Evolutionary conservation across 805 yeast species (phyloP).

Genomic region (Kluyveromyces nonfermentans): DNA sequence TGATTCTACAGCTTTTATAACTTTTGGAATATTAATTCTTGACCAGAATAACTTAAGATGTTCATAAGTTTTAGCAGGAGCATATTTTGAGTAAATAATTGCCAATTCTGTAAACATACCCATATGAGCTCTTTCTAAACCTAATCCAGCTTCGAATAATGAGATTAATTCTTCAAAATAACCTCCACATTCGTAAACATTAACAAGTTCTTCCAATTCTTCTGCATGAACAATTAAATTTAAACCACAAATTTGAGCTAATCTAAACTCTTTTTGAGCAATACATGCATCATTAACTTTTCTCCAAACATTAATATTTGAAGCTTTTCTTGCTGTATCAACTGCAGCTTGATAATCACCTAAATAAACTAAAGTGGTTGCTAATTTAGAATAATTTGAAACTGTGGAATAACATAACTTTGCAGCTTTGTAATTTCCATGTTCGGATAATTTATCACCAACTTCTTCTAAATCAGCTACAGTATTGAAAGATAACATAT

Average conservation of each 20-base stretch:
- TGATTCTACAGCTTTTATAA: slow-evolving; percentile 81
- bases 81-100: slow-evolving; percentile 78
- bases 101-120: slow-evolving; percentile 99
- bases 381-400: slow-evolving; percentile 91
- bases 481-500: slow-evolving; percentile 73
- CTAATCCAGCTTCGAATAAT: slow-evolving; percentile 89
- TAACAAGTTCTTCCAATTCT: slow-evolving; percentile 83
- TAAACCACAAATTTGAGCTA: slow-evolving; percentile 98
- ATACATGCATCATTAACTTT: slow-evolving; percentile 96
- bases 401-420: slow-evolving; percentile 76
- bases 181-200: slow-evolving; percentile 80
- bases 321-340: slow-evolving; percentile 97
- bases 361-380: slow-evolving; percentile 89
- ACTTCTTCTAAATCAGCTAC: slow-evolving; percentile 87
- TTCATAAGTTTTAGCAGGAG: slow-evolving; percentile 86
- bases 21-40: slow-evolving; percentile 95
- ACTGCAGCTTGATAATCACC: slow-evolving; percentile 94
- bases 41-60: slow-evolving; percentile 98
- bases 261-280: slow-evolving; percentile 86
- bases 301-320: slow-evolving; percentile 90
- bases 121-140: slow-evolving; percentile 98
- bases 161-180: slow-evolving; percentile 87
- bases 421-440: slow-evolving; percentile 84
- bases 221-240: slow-evolving; percentile 96
- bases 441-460: slow-evolving; percentile 83